Conservation (phyloP, 345 rosid species). For the Eucalyptus brandiana region DNA sequence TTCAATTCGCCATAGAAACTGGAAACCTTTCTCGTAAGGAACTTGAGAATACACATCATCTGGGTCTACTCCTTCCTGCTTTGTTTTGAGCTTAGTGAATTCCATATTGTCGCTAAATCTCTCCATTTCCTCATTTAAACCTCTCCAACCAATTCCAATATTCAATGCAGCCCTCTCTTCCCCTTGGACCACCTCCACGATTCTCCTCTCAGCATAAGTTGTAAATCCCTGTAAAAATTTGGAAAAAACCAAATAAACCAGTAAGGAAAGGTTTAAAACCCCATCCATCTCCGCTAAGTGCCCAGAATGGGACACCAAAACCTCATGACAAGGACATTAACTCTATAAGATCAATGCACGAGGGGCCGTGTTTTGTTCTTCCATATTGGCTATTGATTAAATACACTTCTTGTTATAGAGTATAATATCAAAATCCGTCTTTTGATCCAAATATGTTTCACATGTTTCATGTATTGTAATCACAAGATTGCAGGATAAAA, state of each 20-base stretch:
- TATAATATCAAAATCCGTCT: background rate
- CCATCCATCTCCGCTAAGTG: background rate
- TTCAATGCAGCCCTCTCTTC: constrained; percentile 61
- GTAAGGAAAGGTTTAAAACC: background rate
- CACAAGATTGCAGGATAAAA: background rate
- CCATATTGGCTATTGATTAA: background rate
- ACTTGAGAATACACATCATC: constrained; percentile 73
- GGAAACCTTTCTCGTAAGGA: constrained; percentile 94
- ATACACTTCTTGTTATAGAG: background rate
- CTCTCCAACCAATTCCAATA: constrained; percentile 88
- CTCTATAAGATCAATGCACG: background rate
- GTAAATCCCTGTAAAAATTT: constrained; percentile 59
- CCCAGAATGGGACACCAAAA: background rate
- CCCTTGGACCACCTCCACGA: constrained; percentile 88
- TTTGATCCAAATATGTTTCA: background rate
- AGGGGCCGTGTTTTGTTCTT: background rate
- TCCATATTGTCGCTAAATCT: constrained; percentile 84
- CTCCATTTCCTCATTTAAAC: constrained; percentile 57
- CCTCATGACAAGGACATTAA: background rate
- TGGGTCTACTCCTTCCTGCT: constrained; percentile 75
- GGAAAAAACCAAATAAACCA: background rate
- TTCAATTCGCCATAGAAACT: constrained; percentile 79
- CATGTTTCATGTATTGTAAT: background rate
- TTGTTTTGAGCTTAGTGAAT: constrained; percentile 75
- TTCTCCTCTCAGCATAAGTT: constrained; percentile 91